Conservation (phyloP, 331 rosid genomes). For the Malus hybrid region DNA sequence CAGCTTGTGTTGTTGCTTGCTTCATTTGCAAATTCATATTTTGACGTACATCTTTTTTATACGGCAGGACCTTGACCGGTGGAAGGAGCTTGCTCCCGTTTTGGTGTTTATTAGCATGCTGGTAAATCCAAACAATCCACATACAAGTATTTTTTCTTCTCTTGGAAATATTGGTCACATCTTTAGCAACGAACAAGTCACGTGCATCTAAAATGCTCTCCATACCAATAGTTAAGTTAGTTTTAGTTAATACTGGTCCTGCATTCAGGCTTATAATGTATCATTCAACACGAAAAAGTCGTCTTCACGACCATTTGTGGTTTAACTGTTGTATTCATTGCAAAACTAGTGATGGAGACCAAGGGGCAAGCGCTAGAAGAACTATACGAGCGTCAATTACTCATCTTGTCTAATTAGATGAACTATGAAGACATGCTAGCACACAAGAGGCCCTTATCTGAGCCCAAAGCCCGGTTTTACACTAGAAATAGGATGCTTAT, state of each 20-base stretch:
- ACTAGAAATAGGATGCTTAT: too few species aligned
- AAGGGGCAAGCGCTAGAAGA: constrained; percentile 24
- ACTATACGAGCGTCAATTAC: constrained; percentile 21
- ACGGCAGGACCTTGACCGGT: background rate
- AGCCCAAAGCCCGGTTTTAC: too few species aligned
- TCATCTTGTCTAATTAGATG: background rate
- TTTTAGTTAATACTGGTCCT: background rate
- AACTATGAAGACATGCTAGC: too few species aligned
- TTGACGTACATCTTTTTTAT: background rate
- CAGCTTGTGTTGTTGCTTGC: background rate
- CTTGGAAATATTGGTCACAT: background rate
- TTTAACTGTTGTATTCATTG: constrained; percentile 3
- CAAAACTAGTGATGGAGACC: constrained; percentile 26
- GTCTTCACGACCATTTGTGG: constrained; percentile 7
- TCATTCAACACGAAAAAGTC: constrained; percentile 7
- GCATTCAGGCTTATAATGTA: background rate
- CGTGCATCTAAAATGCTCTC: background rate
- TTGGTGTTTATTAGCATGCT: background rate
- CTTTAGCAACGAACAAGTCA: background rate
- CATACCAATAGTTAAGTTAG: background rate
- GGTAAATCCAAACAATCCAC: background rate
- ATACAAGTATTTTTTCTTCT: background rate
- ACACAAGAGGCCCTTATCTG: too few species aligned
- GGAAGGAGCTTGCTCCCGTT: constrained; percentile 1
- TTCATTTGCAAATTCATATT: background rate